Conservation (phyloP, 2,329 filamentous ascomycete species). For the Trichoderma asperellum region DNA sequence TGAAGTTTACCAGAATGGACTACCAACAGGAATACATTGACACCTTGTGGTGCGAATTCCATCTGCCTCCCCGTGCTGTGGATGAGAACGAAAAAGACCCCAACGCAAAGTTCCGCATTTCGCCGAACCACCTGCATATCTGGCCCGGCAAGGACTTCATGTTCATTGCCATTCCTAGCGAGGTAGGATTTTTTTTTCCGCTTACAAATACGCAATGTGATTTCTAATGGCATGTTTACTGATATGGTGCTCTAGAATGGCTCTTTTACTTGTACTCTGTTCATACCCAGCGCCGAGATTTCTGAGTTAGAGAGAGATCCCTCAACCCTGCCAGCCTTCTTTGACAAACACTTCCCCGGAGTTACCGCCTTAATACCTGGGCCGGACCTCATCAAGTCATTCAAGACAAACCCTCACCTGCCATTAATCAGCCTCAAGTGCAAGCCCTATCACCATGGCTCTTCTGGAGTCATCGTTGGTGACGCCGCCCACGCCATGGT, state of each 20-base stretch:
- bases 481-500: constrained; percentile 98
- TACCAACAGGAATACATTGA: constrained; percentile 96
- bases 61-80: constrained; percentile 62
- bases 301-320: constrained; percentile 66
- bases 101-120: constrained; percentile 70
- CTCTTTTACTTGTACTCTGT: constrained; percentile 93
- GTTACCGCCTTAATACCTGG: constrained; percentile 73
- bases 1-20: constrained; percentile 91
- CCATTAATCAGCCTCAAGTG: constrained; percentile 95
- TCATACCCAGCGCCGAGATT: constrained; percentile 76
- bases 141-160: constrained; percentile 94
- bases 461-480: constrained; percentile 81
- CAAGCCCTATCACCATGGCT: constrained; percentile 78
- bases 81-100: constrained; percentile 36
- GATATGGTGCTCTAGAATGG: constrained; percentile 63
- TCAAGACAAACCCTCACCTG: constrained; percentile 81
- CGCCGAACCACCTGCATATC: constrained; percentile 92
- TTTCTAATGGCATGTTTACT: neutral
- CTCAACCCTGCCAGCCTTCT: constrained; percentile 68
- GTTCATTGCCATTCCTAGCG: constrained; percentile 94
- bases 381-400: constrained; percentile 71
- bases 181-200: constrained; percentile 47
- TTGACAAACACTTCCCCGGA: constrained; percentile 83
- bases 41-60: constrained; percentile 96
- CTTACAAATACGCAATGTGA: constrained; percentile 25